Base-by-base conservation (phyloP, 768 basidiomycete species). In the Mycena amicta region DNA sequence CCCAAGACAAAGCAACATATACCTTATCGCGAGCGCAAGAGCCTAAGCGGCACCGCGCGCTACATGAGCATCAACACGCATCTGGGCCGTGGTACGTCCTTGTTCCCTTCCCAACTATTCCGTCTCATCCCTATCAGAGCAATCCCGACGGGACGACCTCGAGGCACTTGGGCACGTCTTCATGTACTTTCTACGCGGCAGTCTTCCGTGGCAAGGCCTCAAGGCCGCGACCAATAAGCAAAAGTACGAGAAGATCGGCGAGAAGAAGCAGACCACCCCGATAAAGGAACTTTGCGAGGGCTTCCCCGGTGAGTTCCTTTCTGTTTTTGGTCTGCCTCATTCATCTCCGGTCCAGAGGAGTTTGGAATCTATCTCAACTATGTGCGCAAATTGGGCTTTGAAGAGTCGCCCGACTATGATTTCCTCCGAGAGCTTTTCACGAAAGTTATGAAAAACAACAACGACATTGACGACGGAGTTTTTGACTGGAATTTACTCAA, bases 41-140 rank as follows among this genome's bases (percentile, higher is more conserved):
- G 92, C 72, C 79, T 99, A 54, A 93, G 90, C 67, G 97, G 97
- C 16, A 99, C 97, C 16, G 97, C 97, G 33, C 88, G 97, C 49
- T 99, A 99, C 80, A 99, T 99, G 97, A 94, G 92, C 72, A 98
- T 99, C 74, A 99, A 99, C 74, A 99, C 97, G 52, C 97, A 99
- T 80, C 73, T 99, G 57, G 97, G 97, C 40, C 83, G 97, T 80
- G 95, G 95, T 95, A 72, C 62, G 79, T 71, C 3, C 25, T 43
- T 30, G 27, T 56, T 49, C 18, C 50, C 40, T 57, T 56, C 31
- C 47, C 55, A 57, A 20, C 46, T 30, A 55, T 47, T 33, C 56
- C 25, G 23, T 50, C 26, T 33, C 30, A 23, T 53, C 30, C 33
- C 13, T 37, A 62, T 46, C 63, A 92, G 90, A 94, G 74, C 92